Conservation (phyloP, 2,329 filamentous ascomycete genomes). For the Aspergillus tubingensis region DNA sequence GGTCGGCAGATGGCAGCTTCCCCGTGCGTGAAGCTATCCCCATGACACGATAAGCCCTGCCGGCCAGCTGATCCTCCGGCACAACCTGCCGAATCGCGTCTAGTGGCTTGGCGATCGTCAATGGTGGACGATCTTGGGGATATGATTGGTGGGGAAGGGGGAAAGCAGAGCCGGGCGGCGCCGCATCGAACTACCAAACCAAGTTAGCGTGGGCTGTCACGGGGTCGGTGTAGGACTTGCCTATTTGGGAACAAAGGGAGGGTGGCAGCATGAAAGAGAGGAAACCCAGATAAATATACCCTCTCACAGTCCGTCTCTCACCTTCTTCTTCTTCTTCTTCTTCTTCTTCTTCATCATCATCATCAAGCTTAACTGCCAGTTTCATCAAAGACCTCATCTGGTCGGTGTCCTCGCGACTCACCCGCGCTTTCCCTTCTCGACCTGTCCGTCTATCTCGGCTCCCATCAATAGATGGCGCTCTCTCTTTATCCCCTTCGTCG, state of each 20-base stretch:
- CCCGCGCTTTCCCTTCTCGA: background rate
- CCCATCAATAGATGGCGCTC: conserved; percentile 34
- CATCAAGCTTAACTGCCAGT: background rate
- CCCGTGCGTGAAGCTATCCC: background rate
- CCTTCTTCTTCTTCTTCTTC: background rate
- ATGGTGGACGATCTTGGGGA: background rate
- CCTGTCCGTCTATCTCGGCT: conserved; percentile 9
- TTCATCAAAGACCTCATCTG: background rate
- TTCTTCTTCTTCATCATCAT: background rate
- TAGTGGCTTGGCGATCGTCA: conserved; percentile 7
- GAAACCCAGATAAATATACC: background rate
- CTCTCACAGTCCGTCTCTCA: background rate
- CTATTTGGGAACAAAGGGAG: background rate
- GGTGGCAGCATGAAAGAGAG: background rate
- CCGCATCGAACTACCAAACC: conserved; percentile 7
- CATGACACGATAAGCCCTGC: conserved; percentile 6
- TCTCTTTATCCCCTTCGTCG: conserved; percentile 33
- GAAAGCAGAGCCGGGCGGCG: background rate
- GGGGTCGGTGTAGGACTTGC: conserved; percentile 8
- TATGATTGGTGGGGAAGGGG: background rate
- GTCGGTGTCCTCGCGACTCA: background rate
- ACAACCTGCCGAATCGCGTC: conserved; percentile 10
- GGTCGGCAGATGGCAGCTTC: background rate
- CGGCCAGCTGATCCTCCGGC: background rate
- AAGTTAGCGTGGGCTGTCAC: conserved; percentile 1